Conservation (phyloP, 768 basidiomycete genomes). For the Termitomyces sp. region DNA sequence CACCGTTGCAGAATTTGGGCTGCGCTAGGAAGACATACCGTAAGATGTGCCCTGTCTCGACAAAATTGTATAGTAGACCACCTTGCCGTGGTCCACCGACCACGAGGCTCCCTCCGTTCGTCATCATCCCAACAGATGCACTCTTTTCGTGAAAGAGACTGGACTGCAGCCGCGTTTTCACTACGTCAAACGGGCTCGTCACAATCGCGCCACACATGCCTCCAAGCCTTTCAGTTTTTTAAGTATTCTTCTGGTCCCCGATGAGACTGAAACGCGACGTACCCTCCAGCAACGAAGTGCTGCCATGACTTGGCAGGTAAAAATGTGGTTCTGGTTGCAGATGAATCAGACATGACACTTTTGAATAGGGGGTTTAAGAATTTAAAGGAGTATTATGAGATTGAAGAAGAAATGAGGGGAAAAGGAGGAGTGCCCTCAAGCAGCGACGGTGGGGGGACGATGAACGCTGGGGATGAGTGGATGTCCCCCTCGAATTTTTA, state of each 20-base stretch:
- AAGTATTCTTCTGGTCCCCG: background rate
- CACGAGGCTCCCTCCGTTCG: conserved; percentile 29
- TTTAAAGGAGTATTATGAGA: background rate
- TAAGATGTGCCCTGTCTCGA: conserved; percentile 88
- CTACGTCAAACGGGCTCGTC: conserved; percentile 96
- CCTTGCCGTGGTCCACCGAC: conserved; percentile 33
- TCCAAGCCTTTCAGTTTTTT: conserved; percentile 57
- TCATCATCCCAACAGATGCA: conserved; percentile 31
- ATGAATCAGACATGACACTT: conserved; percentile 17
- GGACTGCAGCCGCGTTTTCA: conserved; percentile 95
- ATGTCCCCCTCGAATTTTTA: conserved; percentile 9
- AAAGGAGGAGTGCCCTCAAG: background rate
- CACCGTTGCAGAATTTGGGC: background rate
- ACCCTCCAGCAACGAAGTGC: conserved; percentile 88
- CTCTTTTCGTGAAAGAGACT: conserved; percentile 59
- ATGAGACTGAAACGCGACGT: conserved; percentile 21
- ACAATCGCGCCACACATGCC: conserved; percentile 98
- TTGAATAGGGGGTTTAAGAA: background rate
- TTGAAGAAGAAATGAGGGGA: background rate
- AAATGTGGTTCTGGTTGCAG: conserved; percentile 28
- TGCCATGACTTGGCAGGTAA: conserved; percentile 77
- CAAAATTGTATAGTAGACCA: conserved; percentile 84
- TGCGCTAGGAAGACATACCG: conserved; percentile 37
- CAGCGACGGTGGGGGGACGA: background rate
- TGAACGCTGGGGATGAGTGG: background rate